Evolutionary conservation across 345 rosid species (phyloP).

Genomic region (Limnanthes douglasii): DNA sequence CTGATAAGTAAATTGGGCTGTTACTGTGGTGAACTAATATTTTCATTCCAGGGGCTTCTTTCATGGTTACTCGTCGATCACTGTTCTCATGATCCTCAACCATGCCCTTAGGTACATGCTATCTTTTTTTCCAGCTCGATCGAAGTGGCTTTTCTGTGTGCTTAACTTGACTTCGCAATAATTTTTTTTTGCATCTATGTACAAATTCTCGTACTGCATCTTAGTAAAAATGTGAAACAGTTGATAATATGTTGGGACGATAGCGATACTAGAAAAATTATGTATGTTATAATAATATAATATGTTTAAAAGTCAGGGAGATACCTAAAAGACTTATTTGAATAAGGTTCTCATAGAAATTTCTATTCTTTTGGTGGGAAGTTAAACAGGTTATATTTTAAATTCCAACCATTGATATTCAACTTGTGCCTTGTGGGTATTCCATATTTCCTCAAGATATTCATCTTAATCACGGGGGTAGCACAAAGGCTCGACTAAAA

Average conservation of each 20-base stretch:
- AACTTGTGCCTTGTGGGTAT: too few species aligned
- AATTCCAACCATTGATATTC: too few species aligned
- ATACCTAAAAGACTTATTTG: too few species aligned
- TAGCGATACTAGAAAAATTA: too few species aligned
- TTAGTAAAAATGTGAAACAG: background rate
- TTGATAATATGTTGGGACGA: background rate
- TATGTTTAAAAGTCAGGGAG: too few species aligned
- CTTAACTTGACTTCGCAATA: slow-evolving; percentile 5
- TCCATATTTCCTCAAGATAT: too few species aligned
- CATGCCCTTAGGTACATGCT: slow-evolving; percentile 82
- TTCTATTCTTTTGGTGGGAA: too few species aligned
- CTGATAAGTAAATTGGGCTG: background rate
- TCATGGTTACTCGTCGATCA: slow-evolving; percentile 81
- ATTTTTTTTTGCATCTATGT: background rate
- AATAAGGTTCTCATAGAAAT: too few species aligned
- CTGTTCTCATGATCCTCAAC: slow-evolving; percentile 84
- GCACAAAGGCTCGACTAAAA: too few species aligned
- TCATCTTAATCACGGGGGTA: too few species aligned
- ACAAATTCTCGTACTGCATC: background rate
- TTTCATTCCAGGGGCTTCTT: slow-evolving; percentile 69
- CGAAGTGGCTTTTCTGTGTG: slow-evolving; percentile 8
- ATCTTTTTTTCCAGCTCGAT: slow-evolving; percentile 7
- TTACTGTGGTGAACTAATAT: slow-evolving; percentile 6
- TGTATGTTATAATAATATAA: too few species aligned
- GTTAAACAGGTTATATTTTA: too few species aligned